Evolutionary conservation across 441 rosid genomes (phyloP), one percentile per base, ranked within the genome.

Genomic region (Macaranga tanarius): DNA sequence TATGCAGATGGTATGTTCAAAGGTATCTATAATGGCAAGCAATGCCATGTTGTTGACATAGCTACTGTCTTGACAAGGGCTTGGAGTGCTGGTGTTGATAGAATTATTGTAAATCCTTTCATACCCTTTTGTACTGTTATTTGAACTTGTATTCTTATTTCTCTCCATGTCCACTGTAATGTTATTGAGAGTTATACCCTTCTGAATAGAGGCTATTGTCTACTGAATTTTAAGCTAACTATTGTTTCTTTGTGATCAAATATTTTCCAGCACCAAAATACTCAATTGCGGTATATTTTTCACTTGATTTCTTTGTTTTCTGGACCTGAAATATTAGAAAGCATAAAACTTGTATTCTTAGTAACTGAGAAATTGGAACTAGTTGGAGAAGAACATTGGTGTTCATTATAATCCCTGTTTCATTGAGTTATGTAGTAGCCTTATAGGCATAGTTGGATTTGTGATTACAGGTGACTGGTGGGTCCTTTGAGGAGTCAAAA

Each of bases 51-150:
- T 7, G 83, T 93, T 1, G 99, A 92, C 66, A 84, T 90, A 65
- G 86, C 92, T 11, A 78, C 88, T 2, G 98, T 95, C 63, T 78
- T 92, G 75, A 85, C 75, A 75, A 86, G 99, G 52, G 99, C 98
- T 72, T 95, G 99, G 99, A 84, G 79, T 61, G 88, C 98, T 20
- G 99, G 99, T 44, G 98, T 95, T 19, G 98, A 95, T 76, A 84
- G 98, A 76, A 89, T 95, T 81, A 91, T 95, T 66, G 99, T 87
- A 69, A 75, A 82, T 75, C 28, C 7, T 16, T 38, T 19, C 44
- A 64, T 23, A 15, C 54, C 16, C 58, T 62, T 51, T 47, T 31
- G 13, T 20, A 20, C 38, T 10, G 19, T 23, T 16, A 26, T 48
- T 40, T 63, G 26, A 25, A 45, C 31, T 65, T 58, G 44, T 17